Evolutionary conservation across 1,284 basidiomycete species (phyloP), one percentile per base, ranked within the genome.

Genomic region (Volvariella volvacea): DNA sequence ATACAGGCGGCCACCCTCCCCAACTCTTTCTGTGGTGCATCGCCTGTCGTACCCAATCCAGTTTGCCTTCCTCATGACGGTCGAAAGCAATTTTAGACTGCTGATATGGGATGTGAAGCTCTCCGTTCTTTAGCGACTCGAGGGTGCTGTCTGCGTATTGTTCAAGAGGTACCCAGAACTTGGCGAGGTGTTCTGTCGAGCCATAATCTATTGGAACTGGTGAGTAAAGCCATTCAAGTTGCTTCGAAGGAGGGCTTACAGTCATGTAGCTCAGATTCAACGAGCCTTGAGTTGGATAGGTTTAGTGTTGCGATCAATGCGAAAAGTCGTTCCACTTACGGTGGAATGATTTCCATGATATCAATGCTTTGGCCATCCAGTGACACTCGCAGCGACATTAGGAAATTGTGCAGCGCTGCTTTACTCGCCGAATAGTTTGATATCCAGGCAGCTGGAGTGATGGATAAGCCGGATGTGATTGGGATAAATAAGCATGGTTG

Each of bases 181-280:
- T 74, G 30, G 72, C 71, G 7, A 79, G 53, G 15, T 34, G 53
- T 34, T 67, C 65, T 1, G 72, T 71, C 0, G 66, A 76, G 21
- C 76, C 78, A 57, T 77, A 70, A 21, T 67, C 78, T 80, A 48
- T 8, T 33, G 43, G 9, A 31, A 45, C n/a, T n/a, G n/a, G n/a
- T n/a, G n/a, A n/a, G n/a, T n/a, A n/a, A n/a, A n/a, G n/a, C n/a
- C n/a, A n/a, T n/a, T n/a, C n/a, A n/a, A n/a, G n/a, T n/a, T n/a
- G n/a, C n/a, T n/a, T 38, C 39, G 14, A 31, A 21, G 30, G 17
- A n/a, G 4, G 16, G 55, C 71, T 53, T 55, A 77, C 78, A 63
- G 48, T 82, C 78, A 54, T 84, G 80, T 21, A 83, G 62, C 52
- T 83, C 80, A 4, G 80, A 82, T 59, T 81, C 78, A 9, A 79